Evolutionary conservation across 257 asterid species (phyloP).

Genomic region (Craterostigma plantagineum): DNA sequence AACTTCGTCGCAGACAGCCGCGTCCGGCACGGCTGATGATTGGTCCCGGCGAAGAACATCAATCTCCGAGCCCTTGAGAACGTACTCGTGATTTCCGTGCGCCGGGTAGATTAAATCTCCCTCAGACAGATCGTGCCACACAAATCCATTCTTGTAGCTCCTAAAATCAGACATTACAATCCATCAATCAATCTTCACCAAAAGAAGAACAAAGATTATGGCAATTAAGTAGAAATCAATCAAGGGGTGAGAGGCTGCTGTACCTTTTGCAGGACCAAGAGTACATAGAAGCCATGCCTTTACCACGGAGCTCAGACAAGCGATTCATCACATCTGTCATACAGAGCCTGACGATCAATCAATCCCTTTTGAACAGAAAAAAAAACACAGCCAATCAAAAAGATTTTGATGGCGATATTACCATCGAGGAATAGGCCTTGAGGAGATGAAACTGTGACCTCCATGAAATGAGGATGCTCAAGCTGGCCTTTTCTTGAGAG

Average conservation of each 20-base stretch:
- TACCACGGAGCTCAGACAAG: conserved; percentile 42
- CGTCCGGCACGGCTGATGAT: conserved; percentile 3
- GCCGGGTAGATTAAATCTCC: conserved; percentile 44
- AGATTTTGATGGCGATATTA: background rate
- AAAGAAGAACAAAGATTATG: too few relatives aligned
- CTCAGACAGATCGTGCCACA: conserved; percentile 62
- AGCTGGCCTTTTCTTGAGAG: conserved; percentile 46
- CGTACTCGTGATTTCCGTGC: conserved; percentile 34
- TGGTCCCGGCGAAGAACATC: conserved; percentile 7
- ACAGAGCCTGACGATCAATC: background rate
- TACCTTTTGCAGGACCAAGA: conserved; percentile 65
- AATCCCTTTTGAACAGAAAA: background rate
- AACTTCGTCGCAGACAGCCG: too few relatives aligned
- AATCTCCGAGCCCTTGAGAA: conserved; percentile 54
- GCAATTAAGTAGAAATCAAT: background rate
- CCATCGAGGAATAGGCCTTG: conserved; percentile 36
- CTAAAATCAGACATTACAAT: conserved; percentile 12
- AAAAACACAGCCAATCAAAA: background rate
- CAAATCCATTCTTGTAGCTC: conserved; percentile 53
- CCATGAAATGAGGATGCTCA: conserved; percentile 68
- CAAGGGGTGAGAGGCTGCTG: too few relatives aligned
- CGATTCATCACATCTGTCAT: conserved; percentile 35
- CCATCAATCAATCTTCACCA: background rate
- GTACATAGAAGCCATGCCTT: conserved; percentile 44
- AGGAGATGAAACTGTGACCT: conserved; percentile 41